phyloP scores from a whole-genome alignment of 140 eudicot genomes.

The Anethum foeniculum region DNA sequence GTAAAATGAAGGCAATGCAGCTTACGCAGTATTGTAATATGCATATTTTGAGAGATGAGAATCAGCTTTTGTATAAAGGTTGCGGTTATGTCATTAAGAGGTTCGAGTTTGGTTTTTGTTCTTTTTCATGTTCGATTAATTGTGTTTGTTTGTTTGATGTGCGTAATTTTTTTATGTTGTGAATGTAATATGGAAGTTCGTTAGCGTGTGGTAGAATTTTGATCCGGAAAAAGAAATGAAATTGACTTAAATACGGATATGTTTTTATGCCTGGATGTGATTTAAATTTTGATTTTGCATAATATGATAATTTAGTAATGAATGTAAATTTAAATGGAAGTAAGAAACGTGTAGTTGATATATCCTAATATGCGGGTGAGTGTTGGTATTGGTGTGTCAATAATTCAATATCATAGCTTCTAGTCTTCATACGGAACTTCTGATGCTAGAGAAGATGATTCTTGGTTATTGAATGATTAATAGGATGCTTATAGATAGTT shows the following conservation, averaged over 20 bases:
- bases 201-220: background rate
- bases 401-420: background rate
- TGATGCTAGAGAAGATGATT: no score
- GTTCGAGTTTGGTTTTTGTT: conserved; percentile 17
- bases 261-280: no score
- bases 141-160: background rate
- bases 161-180: background rate
- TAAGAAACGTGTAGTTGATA: background rate
- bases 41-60: conserved; percentile 62
- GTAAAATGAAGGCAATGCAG: conserved; percentile 70
- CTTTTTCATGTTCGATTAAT: background rate
- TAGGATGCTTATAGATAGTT: background rate
- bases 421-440: background rate
- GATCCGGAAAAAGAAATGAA: no score
- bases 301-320: background rate
- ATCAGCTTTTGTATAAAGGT: conserved; percentile 63
- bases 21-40: conserved; percentile 54
- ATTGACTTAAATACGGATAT: background rate
- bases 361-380: background rate
- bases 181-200: background rate
- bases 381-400: background rate
- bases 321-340: background rate
- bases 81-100: conserved; percentile 56
- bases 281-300: no score
- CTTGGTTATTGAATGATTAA: background rate